A percentile compares a stretch with the other conserved stretches of the same genome.
Evolutionary conservation across 2,329 filamentous ascomycete genomes (phyloP).

Genomic region (Pseudocercospora macadamiae): DNA sequence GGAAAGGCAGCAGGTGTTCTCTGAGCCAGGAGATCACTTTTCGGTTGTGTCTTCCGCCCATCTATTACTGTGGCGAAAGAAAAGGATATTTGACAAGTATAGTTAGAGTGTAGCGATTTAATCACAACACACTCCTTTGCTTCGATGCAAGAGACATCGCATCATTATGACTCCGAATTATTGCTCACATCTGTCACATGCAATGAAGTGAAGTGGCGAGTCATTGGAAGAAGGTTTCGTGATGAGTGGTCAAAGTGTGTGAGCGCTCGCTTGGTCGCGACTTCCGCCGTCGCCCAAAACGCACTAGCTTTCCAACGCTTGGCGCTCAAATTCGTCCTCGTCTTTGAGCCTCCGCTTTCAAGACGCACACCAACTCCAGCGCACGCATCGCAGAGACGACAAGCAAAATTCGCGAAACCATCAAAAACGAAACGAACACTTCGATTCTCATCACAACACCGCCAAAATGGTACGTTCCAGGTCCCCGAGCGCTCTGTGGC

Average conservation of each 20-base stretch:
- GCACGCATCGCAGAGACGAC: slow-evolving; percentile 27
- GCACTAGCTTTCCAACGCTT: slow-evolving; percentile 7
- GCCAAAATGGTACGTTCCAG: slow-evolving; percentile 36
- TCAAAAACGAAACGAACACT: slow-evolving; percentile 15
- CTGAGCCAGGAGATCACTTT: slow-evolving; percentile 8
- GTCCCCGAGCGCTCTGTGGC: slow-evolving; percentile 22
- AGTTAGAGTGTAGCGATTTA: slow-evolving; percentile 15
- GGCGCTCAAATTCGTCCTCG: slow-evolving; percentile 1
- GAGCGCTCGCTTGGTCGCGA: neutral
- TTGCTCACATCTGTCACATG: neutral
- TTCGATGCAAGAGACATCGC: slow-evolving; percentile 14
- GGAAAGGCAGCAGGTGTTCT: neutral
- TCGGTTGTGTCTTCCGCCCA: slow-evolving; percentile 14
- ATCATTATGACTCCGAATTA: slow-evolving; percentile 2
- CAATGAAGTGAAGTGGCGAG: neutral
- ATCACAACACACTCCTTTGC: slow-evolving; percentile 19
- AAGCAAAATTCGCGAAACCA: slow-evolving; percentile 18
- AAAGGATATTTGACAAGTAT: slow-evolving; percentile 13
- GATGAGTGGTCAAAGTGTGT: neutral
- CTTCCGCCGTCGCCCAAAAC: neutral
- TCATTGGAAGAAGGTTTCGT: neutral
- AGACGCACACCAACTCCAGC: neutral
- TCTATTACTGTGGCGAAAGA: slow-evolving; percentile 5
- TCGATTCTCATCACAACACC: slow-evolving; percentile 29
- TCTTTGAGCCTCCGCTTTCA: neutral